Base-by-base conservation (phyloP, 768 basidiomycete genomes). In the Candolleomyces eurysporus region DNA sequence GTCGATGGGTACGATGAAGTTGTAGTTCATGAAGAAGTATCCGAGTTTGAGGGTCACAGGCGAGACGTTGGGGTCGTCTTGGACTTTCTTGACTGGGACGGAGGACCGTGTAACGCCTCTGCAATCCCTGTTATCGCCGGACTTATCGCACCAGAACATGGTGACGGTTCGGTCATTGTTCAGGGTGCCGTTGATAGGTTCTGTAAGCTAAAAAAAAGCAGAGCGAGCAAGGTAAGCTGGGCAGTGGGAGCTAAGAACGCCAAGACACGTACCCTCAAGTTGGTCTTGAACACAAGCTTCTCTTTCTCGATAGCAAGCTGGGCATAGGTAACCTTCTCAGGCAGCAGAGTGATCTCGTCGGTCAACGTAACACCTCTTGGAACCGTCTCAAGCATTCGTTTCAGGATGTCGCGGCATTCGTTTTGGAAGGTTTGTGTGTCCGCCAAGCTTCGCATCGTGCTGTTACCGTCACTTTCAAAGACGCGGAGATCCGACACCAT, bases 321-420 rank as follows among this genome's bases (percentile, higher is more conserved):
- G 32, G 75, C 75, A 54, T 68, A 68, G 43, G 71, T 71, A 43
- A 79, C 77, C 63, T 82, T 81, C 57, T 70, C 73, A 40, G 75
- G 77, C 13, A 82, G 65, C 9, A 81, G 71, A 17, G 73, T 71
- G 50, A 83, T 77, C 60, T 79, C 74, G 13, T 79, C 76, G 31
- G 79, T 80, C n/a, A 84, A 67, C 0, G 69, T 72, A 17, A 84
- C 80, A 51, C 69, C 72, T 17, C 67, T 70, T 1, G 82, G 79
- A n/a, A 84, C 81, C 19, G 75, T 76, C 64, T 84, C 74, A 40
- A 84, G 61, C 82, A 84, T 83, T 46, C 78, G 75, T 53, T 70
- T 69, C 48, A 84, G 64, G 1, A 83, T 66, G 43, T 60, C 67
- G 49, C 73, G 68, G 67, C 82, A 84, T 40, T 76, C 71, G 21